Evolutionary conservation across 2,329 filamentous ascomycete species (phyloP), one percentile per base, ranked within the genome.

Genomic region (Colletotrichum truncatum): DNA sequence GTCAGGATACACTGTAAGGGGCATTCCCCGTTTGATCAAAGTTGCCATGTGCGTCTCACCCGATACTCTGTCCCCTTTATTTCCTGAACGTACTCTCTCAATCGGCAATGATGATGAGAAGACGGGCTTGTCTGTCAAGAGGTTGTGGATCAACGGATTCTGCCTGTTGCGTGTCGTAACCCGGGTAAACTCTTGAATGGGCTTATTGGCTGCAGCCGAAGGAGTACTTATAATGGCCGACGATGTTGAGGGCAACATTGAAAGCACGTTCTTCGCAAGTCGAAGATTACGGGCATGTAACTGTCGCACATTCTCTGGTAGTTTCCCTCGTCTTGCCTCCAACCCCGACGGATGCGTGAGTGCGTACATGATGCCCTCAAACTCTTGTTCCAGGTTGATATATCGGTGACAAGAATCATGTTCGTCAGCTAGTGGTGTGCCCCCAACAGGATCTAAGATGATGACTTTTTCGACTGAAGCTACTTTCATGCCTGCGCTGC

Each of bases 351-450:
- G 45, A 39, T 55, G 58, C 12, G 57, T 72, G 25, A 97, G 82
- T 69, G 93, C 87, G 14, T 85, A 77, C 66, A 87, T 84, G 51
- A 97, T 90, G 25, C 86, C 80, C 1, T 87, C 82, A 70, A 92
- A 97, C 74, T 99, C 95, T 73, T 98, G 94, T 73, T 97, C 92
- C 61, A 99, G 85, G 71, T 99, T 99, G 74, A 99, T 87, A 74
- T 98, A 98, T 34, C 80, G 73, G 58, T 82, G 80, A 30, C 75
- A 74, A 18, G 76, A 72, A 3, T 76, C 73, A 23, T 74, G 75
- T 30, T 53, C 58, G 5, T 75, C 76, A 71, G 85, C 75, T 64
- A 93, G 84, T 0, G 96, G 96, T 46, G 94, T 93, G 0, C 94
- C 95, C 3, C 96, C 96, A 0, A 94, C 80, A 1, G 93, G 90